Conservation (phyloP, 768 basidiomycete genomes). For the Artomyces pyxidatus region DNA sequence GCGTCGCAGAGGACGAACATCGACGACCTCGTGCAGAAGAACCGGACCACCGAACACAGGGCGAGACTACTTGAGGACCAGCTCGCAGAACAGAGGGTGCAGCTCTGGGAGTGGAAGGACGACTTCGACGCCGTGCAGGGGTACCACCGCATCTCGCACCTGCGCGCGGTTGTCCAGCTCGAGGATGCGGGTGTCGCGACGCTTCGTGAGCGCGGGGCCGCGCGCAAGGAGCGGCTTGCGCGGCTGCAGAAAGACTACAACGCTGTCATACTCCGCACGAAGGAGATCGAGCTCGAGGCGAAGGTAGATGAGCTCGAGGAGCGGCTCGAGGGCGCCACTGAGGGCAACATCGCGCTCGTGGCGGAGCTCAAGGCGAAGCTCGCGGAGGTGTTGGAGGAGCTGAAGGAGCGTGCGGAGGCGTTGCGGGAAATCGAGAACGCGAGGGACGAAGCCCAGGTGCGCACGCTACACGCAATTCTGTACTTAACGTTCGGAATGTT, state of each 20-base stretch:
- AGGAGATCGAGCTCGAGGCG: conserved; percentile 51
- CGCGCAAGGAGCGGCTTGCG: conserved; percentile 50
- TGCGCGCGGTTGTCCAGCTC: conserved; percentile 43
- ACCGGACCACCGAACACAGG: conserved; percentile 54
- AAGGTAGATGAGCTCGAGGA: conserved; percentile 47
- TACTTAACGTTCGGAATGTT: no score
- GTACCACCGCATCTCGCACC: conserved; percentile 58
- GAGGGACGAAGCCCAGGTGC: conserved; percentile 23
- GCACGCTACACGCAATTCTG: no score
- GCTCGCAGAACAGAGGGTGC: conserved; percentile 42
- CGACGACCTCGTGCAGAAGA: conserved; percentile 63
- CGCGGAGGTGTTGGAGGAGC: conserved; percentile 26
- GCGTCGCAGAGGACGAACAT: conserved; percentile 61
- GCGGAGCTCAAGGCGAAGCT: conserved; percentile 42
- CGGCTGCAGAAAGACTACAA: conserved; percentile 57
- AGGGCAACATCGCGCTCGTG: conserved; percentile 19
- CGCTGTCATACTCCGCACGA: conserved; percentile 58
- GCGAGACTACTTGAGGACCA: conserved; percentile 36
- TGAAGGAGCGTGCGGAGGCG: conserved; percentile 36
- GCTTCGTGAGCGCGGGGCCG: conserved; percentile 44
- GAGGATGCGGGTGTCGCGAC: conserved; percentile 44
- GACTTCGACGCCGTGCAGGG: conserved; percentile 56
- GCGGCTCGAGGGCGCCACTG: conserved; percentile 23
- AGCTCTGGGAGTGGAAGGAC: conserved; percentile 51
- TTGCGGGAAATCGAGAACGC: conserved; percentile 20